phyloP scores from a whole-genome alignment of 2,329 filamentous ascomycete species.

The Nigrospora osmanthi region DNA sequence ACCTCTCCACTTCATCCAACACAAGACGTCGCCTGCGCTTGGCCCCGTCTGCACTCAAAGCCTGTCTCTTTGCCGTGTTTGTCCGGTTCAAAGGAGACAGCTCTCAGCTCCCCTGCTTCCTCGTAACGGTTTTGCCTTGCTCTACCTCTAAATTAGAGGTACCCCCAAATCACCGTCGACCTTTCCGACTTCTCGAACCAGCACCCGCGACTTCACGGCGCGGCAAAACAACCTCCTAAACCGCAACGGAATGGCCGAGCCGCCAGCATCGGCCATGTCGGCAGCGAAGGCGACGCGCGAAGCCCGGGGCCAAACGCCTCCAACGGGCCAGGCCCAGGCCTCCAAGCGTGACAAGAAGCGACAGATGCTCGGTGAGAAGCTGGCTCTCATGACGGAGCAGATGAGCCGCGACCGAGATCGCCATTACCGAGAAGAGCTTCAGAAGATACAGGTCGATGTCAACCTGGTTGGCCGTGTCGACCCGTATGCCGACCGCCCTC shows the following conservation, averaged over 20 bases:
- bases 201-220: too few species aligned
- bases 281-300: not conserved
- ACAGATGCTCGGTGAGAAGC: constrained; percentile 71
- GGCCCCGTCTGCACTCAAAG: too few species aligned
- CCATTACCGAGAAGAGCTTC: constrained; percentile 81
- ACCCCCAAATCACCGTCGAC: not conserved
- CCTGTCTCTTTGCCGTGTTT: too few species aligned
- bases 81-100: too few species aligned
- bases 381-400: constrained; percentile 66
- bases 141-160: too few species aligned
- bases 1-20: too few species aligned
- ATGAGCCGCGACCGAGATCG: constrained; percentile 76
- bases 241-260: not conserved
- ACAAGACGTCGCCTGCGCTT: too few species aligned
- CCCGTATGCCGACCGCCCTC: constrained; percentile 54
- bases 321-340: not conserved
- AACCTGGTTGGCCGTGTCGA: constrained; percentile 53
- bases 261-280: not conserved
- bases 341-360: constrained; percentile 90
- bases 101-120: too few species aligned
- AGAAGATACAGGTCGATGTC: constrained; percentile 66
- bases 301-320: not conserved
- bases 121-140: too few species aligned
- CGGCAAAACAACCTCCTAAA: not conserved
- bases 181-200: not conserved